A percentile compares a stretch with the other conserved stretches of the same genome.
Conservation (phyloP, 2,329 filamentous ascomycete species). For the Mariannaea elegans region DNA sequence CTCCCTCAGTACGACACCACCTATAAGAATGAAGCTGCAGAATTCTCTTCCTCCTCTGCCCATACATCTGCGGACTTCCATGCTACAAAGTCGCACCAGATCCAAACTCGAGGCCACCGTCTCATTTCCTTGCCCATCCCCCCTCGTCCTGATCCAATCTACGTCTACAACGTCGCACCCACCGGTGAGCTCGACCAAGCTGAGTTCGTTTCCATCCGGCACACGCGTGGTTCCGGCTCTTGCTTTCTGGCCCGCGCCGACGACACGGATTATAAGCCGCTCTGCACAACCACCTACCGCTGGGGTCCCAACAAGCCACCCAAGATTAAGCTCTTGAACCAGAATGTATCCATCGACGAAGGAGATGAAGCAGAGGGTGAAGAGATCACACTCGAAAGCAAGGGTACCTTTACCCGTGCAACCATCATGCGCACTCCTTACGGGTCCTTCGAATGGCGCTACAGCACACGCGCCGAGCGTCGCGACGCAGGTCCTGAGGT, state of each 20-base stretch:
- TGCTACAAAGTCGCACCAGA: conserved; percentile 57
- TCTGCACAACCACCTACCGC: conserved; percentile 64
- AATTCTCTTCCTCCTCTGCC: conserved; percentile 23
- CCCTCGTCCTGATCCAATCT: conserved; percentile 50
- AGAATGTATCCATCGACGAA: neutral
- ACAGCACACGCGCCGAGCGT: conserved; percentile 58
- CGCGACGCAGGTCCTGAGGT: conserved; percentile 47
- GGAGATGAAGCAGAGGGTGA: conserved; percentile 25
- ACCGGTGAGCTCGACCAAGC: conserved; percentile 50
- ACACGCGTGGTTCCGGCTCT: conserved; percentile 55
- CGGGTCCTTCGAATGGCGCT: conserved; percentile 65
- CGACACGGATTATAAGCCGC: conserved; percentile 43
- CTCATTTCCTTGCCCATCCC: conserved; percentile 54
- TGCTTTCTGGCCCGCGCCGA: conserved; percentile 57
- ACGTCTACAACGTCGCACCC: conserved; percentile 51
- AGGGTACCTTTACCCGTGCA: conserved; percentile 57
- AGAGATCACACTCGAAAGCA: conserved; percentile 39
- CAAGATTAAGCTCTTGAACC: conserved; percentile 46
- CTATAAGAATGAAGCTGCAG: conserved; percentile 5
- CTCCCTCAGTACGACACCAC: conserved; percentile 40
- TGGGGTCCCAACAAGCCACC: conserved; percentile 65
- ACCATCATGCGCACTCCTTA: conserved; percentile 56
- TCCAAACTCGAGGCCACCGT: conserved; percentile 57
- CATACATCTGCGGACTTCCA: conserved; percentile 44
- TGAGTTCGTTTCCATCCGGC: conserved; percentile 62